phyloP scores from a whole-genome alignment of 495 filamentous ascomycete species.

The Elasticomyces elasticus region DNA sequence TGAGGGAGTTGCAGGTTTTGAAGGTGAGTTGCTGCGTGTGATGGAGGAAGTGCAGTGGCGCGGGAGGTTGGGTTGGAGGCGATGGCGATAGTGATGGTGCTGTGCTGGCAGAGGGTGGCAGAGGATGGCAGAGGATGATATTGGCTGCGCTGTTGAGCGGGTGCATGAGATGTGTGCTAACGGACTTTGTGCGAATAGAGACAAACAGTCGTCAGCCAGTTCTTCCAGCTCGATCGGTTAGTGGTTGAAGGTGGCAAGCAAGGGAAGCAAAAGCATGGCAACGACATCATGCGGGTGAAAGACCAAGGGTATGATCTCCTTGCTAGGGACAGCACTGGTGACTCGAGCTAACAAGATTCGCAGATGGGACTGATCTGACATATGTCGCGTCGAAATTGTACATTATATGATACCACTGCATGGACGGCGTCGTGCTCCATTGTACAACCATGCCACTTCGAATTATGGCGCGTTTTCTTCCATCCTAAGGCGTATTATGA shows the following conservation, averaged over 20 bases:
- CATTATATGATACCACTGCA: not conserved
- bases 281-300: conserved; percentile 67
- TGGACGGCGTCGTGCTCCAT: not conserved
- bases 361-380: conserved; percentile 4
- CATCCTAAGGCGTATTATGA: no score
- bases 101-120: not conserved
- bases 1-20: conserved; percentile 79
- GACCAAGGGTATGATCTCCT: conserved; percentile 57
- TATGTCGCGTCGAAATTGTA: not conserved
- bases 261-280: conserved; percentile 65
- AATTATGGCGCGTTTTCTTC: not conserved
- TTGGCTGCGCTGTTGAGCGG: not conserved
- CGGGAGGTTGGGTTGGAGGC: not conserved
- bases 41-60: conserved; percentile 2
- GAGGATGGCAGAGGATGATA: not conserved
- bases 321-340: not conserved
- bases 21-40: conserved; percentile 55
- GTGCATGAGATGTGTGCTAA: conserved; percentile 7
- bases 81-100: not conserved
- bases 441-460: not conserved
- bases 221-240: conserved; percentile 82
- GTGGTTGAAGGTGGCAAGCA: conserved; percentile 83
- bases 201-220: conserved; percentile 89
- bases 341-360: conserved; percentile 2
- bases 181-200: conserved; percentile 46